phyloP scores from a whole-genome alignment of 208 protist species.

The Tetramitus jugosus region DNA sequence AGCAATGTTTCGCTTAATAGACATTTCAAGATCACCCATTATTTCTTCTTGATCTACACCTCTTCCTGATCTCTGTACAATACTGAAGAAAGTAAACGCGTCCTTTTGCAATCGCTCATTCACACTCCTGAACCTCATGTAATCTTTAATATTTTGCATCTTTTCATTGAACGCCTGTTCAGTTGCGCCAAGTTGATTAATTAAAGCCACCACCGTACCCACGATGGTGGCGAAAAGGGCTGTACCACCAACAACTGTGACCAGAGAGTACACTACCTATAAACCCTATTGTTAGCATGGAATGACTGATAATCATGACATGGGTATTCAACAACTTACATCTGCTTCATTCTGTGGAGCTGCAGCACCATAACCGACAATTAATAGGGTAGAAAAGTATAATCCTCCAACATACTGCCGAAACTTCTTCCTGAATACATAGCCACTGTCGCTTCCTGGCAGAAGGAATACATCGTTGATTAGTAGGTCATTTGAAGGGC shows the following conservation, averaged over 20 bases:
- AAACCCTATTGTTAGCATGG: too few species aligned
- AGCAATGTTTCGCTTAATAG: slow-evolving; percentile 22
- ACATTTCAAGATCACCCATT: slow-evolving; percentile 20
- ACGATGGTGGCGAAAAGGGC: slow-evolving; percentile 17
- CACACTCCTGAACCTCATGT: slow-evolving; percentile 21
- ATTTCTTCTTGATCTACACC: slow-evolving; percentile 21
- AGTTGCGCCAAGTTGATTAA: slow-evolving; percentile 14
- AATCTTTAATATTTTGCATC: slow-evolving; percentile 19
- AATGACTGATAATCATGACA: too few species aligned
- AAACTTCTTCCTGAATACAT: not conserved
- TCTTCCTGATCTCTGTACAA: slow-evolving; percentile 17
- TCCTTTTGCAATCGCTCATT: not conserved
- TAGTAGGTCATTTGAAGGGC: not conserved
- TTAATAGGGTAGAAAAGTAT: slow-evolving; percentile 15
- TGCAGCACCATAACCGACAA: slow-evolving; percentile 14
- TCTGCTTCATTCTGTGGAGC: not conserved
- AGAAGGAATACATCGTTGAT: not conserved
- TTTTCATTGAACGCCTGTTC: slow-evolving; percentile 20
- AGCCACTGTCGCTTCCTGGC: not conserved
- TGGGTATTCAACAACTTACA: slow-evolving; percentile 6
- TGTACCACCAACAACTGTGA: slow-evolving; percentile 21
- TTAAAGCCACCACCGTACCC: slow-evolving; percentile 17
- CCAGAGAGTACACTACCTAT: too few species aligned
- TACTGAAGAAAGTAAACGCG: slow-evolving; percentile 3
- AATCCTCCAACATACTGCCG: slow-evolving; percentile 11